Evolutionary conservation across 352 stramenopile genomes (phyloP), one percentile per base, ranked within the genome.

Genomic region (Thalassiosira allenii): DNA sequence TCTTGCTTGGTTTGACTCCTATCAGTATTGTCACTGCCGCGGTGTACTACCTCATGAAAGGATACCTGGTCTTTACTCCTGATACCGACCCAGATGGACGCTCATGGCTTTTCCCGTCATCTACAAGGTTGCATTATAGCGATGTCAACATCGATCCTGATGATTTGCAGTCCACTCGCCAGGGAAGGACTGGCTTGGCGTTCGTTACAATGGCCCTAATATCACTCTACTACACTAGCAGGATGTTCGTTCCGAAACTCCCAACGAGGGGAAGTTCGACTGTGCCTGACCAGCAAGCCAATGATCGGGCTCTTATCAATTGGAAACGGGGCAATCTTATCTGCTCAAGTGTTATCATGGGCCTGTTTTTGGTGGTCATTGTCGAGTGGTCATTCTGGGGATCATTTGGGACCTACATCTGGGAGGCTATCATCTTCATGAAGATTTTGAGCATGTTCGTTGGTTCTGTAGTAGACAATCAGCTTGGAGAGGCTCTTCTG

Each of bases 241-340:
- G 92, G 14, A 96, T 98, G 58, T 99, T 98, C 67, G 75, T 99
- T 14, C 96, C 97, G 2, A 96, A 97, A 9, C 91, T 97, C 34
- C 94, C 94, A 30, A 96, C 97, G 71, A 95, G 94, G 0, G 96
- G 97, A 70, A 94, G 94, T 59, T 84, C 89, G 47, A 30, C 61
- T 20, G 64, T 62, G 17, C n/a, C n/a, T n/a, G 94, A 97, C 33
- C 77, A 95, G 17, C 95, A 98, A 68, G 90, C 95, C 58, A 86
- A 93, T 54, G 92, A 95, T 14, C 98, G 95, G 95, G 96, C 91
- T 86, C 94, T 95, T 0, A 97, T 93, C 3, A 91, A 96, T 70
- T 99, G 97, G 97, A 98, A 98, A 81, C 91, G 97, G 22, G 94
- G 94, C 27, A 98, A 98, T 71, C 94, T 99, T 77, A 94, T 98